Evolutionary conservation across 129 eudicot genomes (phyloP), one percentile per base, ranked within the genome.

Genomic region (Tagetes erecta): DNA sequence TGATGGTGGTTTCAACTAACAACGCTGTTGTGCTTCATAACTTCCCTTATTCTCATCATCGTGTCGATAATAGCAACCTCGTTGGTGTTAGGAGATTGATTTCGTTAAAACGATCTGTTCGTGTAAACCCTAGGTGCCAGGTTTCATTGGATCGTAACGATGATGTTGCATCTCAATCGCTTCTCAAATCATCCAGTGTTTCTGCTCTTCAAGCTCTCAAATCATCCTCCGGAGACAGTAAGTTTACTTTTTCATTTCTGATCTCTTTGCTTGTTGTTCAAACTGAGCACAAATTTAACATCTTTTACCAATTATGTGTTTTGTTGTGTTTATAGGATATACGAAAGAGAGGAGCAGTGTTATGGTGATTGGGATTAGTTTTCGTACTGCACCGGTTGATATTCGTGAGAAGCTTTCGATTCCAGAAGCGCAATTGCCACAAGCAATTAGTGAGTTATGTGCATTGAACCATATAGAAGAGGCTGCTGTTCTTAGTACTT

Each of bases 401-500:
- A 74, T 88, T 35, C 96, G 97, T 36, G 97, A 91, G 83, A 91
- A 88, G 74, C 92, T 91, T 81, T 88, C 97, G 2, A 84, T 91
- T 68, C 92, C 92, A 1, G 96, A 91, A 75, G 89, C 88, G 5
- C 85, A 86, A 65, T 86, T 90, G 84, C 87, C 87, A 77, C 87
- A 85, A 80, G 91, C 94, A 31, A 92, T 89, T 38, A 68, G 82
- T 12, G 96, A 89, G 64, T 68, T 92, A 62, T 92, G 97, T 83
- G 83, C 84, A 14, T 62, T 92, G 72, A 82, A 92, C 67, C 97
- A 89, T 82, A 89, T 92, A 65, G 96, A 92, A 71, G 96, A 92
- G 73, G 97, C 97, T 78, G 96, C 96, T 41, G 89, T 92, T 75
- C 91, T 92, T 59, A 89, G 96, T 68, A 92, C 97, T 30, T 89